phyloP scores from a whole-genome alignment of 257 asterid genomes.

The Pogostemon cablin region DNA sequence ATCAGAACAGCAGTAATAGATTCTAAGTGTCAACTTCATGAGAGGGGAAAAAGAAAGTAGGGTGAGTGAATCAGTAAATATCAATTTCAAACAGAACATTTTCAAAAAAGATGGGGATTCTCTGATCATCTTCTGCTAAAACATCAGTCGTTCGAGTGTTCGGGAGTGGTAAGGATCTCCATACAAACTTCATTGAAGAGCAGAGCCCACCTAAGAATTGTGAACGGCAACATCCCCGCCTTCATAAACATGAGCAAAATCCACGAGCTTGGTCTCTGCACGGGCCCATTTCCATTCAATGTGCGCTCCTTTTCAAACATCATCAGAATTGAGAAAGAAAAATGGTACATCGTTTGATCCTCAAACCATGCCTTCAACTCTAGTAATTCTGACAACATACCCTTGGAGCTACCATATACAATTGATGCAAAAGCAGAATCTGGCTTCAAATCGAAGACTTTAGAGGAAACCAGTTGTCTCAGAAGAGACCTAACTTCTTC shows the following conservation, averaged over 20 bases:
- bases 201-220: constrained; percentile 90
- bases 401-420: constrained; percentile 80
- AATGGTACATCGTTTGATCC: constrained; percentile 77
- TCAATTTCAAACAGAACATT: constrained; percentile 38
- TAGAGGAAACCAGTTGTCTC: constrained; percentile 67
- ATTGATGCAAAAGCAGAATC: constrained; percentile 80
- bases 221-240: constrained; percentile 79
- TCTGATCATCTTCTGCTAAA: constrained; percentile 40
- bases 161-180: constrained; percentile 60
- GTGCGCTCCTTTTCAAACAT: constrained; percentile 71
- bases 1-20: neutral
- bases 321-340: constrained; percentile 70
- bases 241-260: constrained; percentile 83
- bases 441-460: constrained; percentile 44
- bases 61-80: neutral
- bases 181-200: constrained; percentile 76
- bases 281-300: constrained; percentile 43
- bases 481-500: constrained; percentile 56
- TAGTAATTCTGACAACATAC: constrained; percentile 71
- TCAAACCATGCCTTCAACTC: constrained; percentile 95
- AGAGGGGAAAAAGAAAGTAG: neutral
- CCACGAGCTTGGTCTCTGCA: constrained; percentile 71
- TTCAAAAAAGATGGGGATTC: constrained; percentile 34
- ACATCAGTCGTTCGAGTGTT: constrained; percentile 42
- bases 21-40: neutral